Conservation (phyloP, 768 basidiomycete genomes). For the Lactarius trivialis region DNA sequence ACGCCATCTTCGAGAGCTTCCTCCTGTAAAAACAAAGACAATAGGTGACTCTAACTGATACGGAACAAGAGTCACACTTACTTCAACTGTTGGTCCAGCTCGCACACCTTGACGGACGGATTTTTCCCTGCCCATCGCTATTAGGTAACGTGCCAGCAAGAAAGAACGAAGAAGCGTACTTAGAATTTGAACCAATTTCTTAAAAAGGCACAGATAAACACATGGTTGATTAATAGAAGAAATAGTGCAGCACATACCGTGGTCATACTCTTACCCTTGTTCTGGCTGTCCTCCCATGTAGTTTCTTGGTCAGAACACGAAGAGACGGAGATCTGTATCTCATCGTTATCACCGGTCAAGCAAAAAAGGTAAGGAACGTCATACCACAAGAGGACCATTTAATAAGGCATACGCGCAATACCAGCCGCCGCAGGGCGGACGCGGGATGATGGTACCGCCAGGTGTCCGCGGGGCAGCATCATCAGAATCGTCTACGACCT, state of each 20-base stretch:
- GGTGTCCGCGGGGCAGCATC: not conserved
- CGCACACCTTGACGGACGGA: constrained; percentile 3
- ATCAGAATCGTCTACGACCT: not conserved
- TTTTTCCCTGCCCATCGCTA: not conserved
- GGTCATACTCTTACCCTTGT: constrained; percentile 17
- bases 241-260: not conserved
- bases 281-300: constrained; percentile 11
- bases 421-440: not conserved
- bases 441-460: not conserved
- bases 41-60: not conserved
- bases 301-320: constrained; percentile 8
- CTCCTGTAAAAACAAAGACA: not conserved
- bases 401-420: not conserved
- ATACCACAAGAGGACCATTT: constrained; percentile 12
- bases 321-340: constrained; percentile 13
- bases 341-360: not conserved
- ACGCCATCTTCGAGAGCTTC: not conserved
- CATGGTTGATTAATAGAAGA: not conserved
- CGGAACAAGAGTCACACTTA: not conserved
- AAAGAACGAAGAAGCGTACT: not conserved
- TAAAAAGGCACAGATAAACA: not conserved
- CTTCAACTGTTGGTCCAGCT: constrained; percentile 2
- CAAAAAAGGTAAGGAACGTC: not conserved
- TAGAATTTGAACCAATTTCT: constrained; percentile 9
- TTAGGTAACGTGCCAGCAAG: not conserved